These are phyloP conservation scores for Trichoderma aggressivum DNA, from an alignment of 2,329 filamentous ascomycete species.

Conservation along the genomic window DNA sequence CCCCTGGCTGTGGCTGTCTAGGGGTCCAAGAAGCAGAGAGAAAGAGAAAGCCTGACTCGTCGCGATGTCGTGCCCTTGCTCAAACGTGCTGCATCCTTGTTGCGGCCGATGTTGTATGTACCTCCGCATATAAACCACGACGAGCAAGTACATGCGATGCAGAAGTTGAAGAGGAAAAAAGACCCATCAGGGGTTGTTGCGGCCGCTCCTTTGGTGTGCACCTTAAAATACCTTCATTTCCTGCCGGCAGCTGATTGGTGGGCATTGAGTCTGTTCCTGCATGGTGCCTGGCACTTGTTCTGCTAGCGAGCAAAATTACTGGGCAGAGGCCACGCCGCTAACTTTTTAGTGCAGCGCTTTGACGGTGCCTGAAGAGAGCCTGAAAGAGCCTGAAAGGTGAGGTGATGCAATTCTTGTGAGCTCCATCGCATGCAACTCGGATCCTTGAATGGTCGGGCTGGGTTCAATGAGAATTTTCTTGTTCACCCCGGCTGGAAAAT, in stretches of 20 bases:
- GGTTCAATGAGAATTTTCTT: neutral
- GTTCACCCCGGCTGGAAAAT: neutral
- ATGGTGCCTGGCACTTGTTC: constrained; percentile 13
- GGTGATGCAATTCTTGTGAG: neutral
- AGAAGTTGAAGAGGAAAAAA: neutral
- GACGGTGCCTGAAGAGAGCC: neutral
- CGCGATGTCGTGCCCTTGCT: neutral
- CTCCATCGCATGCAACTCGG: neutral
- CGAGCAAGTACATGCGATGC: neutral
- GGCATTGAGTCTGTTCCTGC: constrained; percentile 2
- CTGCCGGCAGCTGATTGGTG: neutral
- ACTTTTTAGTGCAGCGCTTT: neutral
- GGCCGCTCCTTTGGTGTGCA: neutral
- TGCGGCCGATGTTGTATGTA: neutral
- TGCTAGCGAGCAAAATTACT: neutral
- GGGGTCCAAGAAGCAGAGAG: neutral
- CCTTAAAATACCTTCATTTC: constrained; percentile 11
- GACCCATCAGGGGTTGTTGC: neutral
- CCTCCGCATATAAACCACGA: neutral
- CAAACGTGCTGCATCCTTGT: neutral
- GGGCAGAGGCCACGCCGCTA: neutral
- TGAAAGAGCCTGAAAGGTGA: neutral
- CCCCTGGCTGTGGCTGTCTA: neutral
- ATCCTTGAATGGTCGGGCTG: neutral
- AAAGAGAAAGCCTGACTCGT: neutral